A percentile compares a stretch with the other conserved stretches of the same genome.
Evolutionary conservation across 179 eudicot species (phyloP).

Genomic region (Beta corolliflora): DNA sequence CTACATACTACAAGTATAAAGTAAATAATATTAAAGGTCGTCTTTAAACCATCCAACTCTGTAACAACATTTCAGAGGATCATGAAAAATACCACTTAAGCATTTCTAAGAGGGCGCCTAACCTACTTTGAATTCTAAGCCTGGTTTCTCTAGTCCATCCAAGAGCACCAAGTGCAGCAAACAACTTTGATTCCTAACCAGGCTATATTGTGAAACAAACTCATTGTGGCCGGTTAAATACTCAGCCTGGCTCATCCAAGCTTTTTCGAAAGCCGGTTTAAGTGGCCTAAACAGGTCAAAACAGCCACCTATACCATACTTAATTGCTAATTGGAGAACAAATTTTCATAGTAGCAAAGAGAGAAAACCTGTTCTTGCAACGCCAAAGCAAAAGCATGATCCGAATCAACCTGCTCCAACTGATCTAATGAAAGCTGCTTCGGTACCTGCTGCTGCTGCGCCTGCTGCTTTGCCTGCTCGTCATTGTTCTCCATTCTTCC

Average conservation of each 20-base stretch:
- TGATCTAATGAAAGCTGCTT: slow-evolving; percentile 24
- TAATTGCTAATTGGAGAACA: neutral
- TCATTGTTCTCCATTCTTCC: slow-evolving; percentile 31
- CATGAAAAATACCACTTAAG: too few species aligned
- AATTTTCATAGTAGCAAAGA: neutral
- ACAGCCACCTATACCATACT: neutral
- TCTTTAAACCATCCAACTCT: too few species aligned
- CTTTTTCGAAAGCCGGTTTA: neutral
- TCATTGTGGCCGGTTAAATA: neutral
- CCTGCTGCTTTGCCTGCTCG: slow-evolving; percentile 21
- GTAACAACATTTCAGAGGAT: too few species aligned
- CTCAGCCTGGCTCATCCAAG: neutral
- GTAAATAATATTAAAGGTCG: too few species aligned
- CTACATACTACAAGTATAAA: too few species aligned
- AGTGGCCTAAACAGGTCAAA: neutral
- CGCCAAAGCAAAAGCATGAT: slow-evolving; percentile 39
- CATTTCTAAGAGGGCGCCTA: too few species aligned
- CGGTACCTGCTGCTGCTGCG: slow-evolving; percentile 13
- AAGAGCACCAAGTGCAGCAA: too few species aligned
- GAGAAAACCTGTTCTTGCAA: slow-evolving; percentile 36
- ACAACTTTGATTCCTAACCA: too few species aligned
- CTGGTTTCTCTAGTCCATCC: too few species aligned
- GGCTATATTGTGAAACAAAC: neutral
- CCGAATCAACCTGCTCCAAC: slow-evolving; percentile 31
- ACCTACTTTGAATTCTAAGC: too few species aligned